Evolutionary conservation across 2,329 filamentous ascomycete genomes (phyloP), one percentile per base, ranked within the genome.

Genomic region (Venturia nashicola): DNA sequence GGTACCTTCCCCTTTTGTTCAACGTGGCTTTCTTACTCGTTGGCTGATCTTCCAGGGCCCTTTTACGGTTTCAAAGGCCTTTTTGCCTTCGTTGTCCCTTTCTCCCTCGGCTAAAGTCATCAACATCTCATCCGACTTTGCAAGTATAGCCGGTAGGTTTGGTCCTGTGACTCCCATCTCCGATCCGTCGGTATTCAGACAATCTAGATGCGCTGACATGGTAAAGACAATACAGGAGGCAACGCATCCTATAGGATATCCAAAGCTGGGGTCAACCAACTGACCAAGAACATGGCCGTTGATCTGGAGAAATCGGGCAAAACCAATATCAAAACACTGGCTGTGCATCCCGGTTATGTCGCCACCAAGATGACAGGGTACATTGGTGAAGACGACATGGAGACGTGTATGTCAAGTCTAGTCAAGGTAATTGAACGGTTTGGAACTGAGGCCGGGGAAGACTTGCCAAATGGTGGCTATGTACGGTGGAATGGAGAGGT

Each of bases 51-150:
- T 7, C 9, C 12, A 61, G 59, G 59, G 59, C 7, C 59, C 59
- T 11, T 61, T 44, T 40, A 34, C 66, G 43, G 60, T 65, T 8
- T 65, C 67, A 11, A 67, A 67, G 36, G 63, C 63, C 51, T 67
- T 68, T 42, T 62, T 67, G 12, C 64, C 66, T 14, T 64, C 65
- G 1, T 59, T 68, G 34, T 44, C 39, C 20, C 61, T 55, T 6
- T 55, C 61, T 20, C 16, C 62, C 43, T 32, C 36, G 36, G 59
- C 8, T 43, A 61, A 67, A 48, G 65, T 67, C 42, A 67, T 68
- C 65, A 68, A 67, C 48, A 51, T 68, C 23, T 68, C 67, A 16
- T 68, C 67, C 12, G 67, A 68, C 62, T 61, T 65, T 39, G 66
- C 61, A 23, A 67, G 66, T 61, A 67, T 68, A n/a, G 39, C 59